Base-by-base conservation (phyloP, 164 flowering plant species). In the Umbellularia californica region DNA sequence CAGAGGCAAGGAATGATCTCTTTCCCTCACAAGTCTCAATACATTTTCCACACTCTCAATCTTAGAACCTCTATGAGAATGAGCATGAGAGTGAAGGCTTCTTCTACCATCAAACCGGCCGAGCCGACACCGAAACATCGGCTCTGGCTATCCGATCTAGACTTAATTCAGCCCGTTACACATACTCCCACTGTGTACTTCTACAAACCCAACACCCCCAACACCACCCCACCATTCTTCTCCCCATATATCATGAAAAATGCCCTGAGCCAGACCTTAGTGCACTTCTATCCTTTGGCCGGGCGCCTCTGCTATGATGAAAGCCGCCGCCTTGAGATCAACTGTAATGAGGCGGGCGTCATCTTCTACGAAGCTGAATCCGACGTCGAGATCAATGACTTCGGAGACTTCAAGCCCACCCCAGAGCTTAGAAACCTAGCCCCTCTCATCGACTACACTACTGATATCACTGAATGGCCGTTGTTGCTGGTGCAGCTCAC, bases 341-440 rank as follows among this genome's bases (percentile, higher is more conserved):
- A 78, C 10, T 88, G 91, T 74, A 85, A 88, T 50, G 80, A 73
- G 12, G 67, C 47, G 77, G 91, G 91, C 0, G 87, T 73, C 17
- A 58, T 65, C 51, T 69, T 86, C 72, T 17, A 76, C 1, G 87
- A 86, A 68, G 91, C 86, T 3, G 81, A 84, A 52, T 75, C 86
- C 1, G 79, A 79, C 0, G 65, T 74, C 1, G 71, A 17, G 14
- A 60, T 88, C 0, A 79, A 79, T 0, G 84, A 82, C 23, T 82
- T 82, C 0, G 82, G 80, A 3, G 85, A 84, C 68, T 83, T 85
- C 73, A 30, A 68, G 2, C 81, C 79, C 0, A 35, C 75, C 5
- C 72, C 78, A 5, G 64, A 72, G 55, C 72, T 81, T 17, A 1
- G 78, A 13, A 0, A 69, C 52, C 85, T 87, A 0, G 24, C 82